A percentile compares a stretch with the other conserved stretches of the same genome.
Evolutionary conservation across 139 green algal species (phyloP).

Genomic region (Limnomonas spitsbergensis): DNA sequence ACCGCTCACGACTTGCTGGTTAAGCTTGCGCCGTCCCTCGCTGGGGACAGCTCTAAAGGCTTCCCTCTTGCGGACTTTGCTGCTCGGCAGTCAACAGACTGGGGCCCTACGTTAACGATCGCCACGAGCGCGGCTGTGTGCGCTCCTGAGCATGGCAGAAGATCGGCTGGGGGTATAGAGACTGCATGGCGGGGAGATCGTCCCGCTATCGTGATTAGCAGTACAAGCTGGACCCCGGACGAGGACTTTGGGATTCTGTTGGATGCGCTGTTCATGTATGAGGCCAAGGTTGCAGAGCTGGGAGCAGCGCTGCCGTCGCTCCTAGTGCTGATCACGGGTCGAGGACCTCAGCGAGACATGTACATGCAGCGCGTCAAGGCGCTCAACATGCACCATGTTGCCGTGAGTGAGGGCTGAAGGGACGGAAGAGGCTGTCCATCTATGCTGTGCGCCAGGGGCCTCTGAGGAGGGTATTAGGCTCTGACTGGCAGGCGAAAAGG

Average conservation of each 20-base stretch:
- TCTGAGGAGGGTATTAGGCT: too few species aligned
- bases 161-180: too few species aligned
- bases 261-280: slow-evolving; percentile 54
- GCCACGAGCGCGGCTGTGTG: not conserved
- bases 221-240: slow-evolving; percentile 95
- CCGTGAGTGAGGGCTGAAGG: slow-evolving; percentile 68
- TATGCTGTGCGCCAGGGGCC: too few species aligned
- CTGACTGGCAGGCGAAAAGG: too few species aligned
- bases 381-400: slow-evolving; percentile 68
- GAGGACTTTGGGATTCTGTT: slow-evolving; percentile 95
- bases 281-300: slow-evolving; percentile 14
- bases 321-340: slow-evolving; percentile 66
- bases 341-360: slow-evolving; percentile 68
- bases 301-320: slow-evolving; percentile 43
- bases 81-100: not conserved
- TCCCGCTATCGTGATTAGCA: slow-evolving; percentile 86
- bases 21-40: not conserved
- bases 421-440: too few species aligned
- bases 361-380: slow-evolving; percentile 67
- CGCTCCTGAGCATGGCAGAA: too few species aligned
- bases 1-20: slow-evolving; percentile 35
- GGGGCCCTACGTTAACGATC: not conserved
- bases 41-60: not conserved
- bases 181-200: slow-evolving; percentile 40
- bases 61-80: slow-evolving; percentile 20